Percentiles rank a stretch among this genome's conserved stretches.
Conservation (phyloP, 257 asterid species). For the Ocimum tenuiflorum region DNA sequence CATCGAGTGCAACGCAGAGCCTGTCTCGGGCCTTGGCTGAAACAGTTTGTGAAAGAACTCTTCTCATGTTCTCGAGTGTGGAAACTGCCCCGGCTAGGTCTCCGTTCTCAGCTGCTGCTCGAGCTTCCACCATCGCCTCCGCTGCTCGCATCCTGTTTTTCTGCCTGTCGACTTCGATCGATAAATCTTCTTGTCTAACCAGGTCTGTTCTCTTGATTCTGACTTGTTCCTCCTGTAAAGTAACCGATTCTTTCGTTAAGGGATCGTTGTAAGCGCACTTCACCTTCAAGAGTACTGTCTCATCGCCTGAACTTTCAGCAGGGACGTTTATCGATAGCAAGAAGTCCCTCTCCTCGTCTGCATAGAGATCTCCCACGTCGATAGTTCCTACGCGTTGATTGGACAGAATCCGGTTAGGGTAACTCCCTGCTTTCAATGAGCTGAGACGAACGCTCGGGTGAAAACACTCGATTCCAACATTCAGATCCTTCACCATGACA, state of each 20-base stretch:
- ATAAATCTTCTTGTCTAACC: conserved; percentile 30
- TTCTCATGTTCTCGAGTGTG: conserved; percentile 57
- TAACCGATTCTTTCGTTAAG: conserved; percentile 49
- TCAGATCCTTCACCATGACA: conserved; percentile 77
- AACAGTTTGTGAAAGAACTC: conserved; percentile 42
- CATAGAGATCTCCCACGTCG: conserved; percentile 81
- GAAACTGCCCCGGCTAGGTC: conserved; percentile 60
- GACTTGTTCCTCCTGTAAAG: conserved; percentile 45
- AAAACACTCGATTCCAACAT: conserved; percentile 45
- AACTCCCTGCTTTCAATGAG: conserved; percentile 72
- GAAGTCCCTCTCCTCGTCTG: conserved; percentile 95
- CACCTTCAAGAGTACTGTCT: conserved; percentile 56
- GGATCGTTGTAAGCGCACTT: conserved; percentile 61
- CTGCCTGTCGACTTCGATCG: conserved; percentile 90
- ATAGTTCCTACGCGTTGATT: conserved; percentile 52
- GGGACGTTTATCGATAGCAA: conserved; percentile 64
- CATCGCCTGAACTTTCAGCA: conserved; percentile 35
- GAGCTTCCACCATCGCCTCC: conserved; percentile 77
- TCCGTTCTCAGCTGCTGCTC: conserved; percentile 69
- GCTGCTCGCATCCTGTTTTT: conserved; percentile 75
- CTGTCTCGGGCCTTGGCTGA: conserved; percentile 59
- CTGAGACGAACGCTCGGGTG: conserved; percentile 45
- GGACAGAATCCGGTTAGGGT: conserved; percentile 41
- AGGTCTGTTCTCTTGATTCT: conserved; percentile 47
- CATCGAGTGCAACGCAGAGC: conserved; percentile 69